phyloP scores from a whole-genome alignment of 192 early-diverging fungal genomes.

The Mortierella alpina region DNA sequence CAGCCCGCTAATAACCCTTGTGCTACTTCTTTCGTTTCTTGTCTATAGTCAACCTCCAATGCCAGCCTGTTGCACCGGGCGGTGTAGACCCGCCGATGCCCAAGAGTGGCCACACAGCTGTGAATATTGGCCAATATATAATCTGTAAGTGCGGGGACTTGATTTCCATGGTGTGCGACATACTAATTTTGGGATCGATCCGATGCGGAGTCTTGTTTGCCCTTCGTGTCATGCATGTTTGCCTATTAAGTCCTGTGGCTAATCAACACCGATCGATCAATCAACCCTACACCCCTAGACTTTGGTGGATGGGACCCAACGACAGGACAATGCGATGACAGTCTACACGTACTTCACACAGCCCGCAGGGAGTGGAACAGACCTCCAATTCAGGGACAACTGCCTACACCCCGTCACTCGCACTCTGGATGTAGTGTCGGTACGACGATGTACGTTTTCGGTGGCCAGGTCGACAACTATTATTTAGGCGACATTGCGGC shows the following conservation, averaged over 20 bases:
- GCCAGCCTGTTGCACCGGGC: constrained; percentile 27
- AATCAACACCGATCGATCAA: background rate
- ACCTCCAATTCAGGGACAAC: constrained; percentile 39
- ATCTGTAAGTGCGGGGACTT: constrained; percentile 49
- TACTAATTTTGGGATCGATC: too few relatives aligned
- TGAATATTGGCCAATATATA: constrained; percentile 59
- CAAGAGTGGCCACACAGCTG: constrained; percentile 58
- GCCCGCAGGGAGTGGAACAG: constrained; percentile 44
- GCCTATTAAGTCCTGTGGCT: background rate
- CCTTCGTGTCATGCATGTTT: too few relatives aligned
- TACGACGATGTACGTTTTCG: constrained; percentile 66
- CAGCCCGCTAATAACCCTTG: background rate
- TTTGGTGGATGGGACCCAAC: constrained; percentile 53
- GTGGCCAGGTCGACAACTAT: constrained; percentile 59
- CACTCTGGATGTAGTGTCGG: constrained; percentile 59
- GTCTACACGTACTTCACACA: constrained; percentile 47
- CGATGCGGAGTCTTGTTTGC: too few relatives aligned
- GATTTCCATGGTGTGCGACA: background rate
- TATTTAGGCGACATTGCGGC: constrained; percentile 60
- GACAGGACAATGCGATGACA: constrained; percentile 49
- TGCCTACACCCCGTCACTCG: constrained; percentile 54
- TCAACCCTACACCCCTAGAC: constrained; percentile 3
- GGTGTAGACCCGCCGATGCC: constrained; percentile 55
- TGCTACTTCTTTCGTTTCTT: background rate
- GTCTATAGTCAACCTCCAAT: constrained; percentile 31